Evolutionary conservation across 2,329 filamentous ascomycete species (phyloP).

Genomic region (Pyrenochaeta sp.): DNA sequence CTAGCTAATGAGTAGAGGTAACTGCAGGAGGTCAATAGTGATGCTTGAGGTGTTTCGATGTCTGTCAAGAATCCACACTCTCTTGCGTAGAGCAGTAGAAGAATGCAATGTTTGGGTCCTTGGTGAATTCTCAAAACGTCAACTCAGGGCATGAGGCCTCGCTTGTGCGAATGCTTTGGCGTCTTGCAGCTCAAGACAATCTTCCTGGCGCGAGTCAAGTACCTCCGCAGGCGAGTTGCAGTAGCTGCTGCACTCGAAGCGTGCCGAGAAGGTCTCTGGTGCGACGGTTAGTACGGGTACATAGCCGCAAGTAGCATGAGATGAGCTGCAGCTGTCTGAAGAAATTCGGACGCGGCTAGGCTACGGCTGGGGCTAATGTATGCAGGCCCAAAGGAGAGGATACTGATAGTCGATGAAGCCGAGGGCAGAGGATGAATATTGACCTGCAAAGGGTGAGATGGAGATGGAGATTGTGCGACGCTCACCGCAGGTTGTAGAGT

Average conservation of each 20-base stretch:
- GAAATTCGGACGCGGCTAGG: conserved; percentile 16
- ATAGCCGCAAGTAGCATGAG: conserved; percentile 29
- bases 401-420: background rate
- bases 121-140: no score
- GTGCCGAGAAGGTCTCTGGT: conserved; percentile 26
- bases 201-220: conserved; percentile 8
- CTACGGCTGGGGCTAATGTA: conserved; percentile 31
- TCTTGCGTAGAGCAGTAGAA: no score
- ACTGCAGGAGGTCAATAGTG: no score
- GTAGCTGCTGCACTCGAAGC: conserved; percentile 22
- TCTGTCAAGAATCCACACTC: no score
- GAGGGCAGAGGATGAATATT: background rate
- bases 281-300: conserved; percentile 24
- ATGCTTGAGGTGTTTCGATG: no score
- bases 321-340: conserved; percentile 33
- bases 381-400: conserved; percentile 34
- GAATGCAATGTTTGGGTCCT: no score
- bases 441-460: conserved; percentile 15
- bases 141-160: no score
- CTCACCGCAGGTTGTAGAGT: conserved; percentile 38
- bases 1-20: background rate
- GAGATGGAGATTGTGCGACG: conserved; percentile 26
- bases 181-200: background rate
- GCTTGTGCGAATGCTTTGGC: background rate
- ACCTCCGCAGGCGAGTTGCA: conserved; percentile 22